Conservation (phyloP, 2,329 filamentous ascomycete species). For the Xylariaceae sp. region DNA sequence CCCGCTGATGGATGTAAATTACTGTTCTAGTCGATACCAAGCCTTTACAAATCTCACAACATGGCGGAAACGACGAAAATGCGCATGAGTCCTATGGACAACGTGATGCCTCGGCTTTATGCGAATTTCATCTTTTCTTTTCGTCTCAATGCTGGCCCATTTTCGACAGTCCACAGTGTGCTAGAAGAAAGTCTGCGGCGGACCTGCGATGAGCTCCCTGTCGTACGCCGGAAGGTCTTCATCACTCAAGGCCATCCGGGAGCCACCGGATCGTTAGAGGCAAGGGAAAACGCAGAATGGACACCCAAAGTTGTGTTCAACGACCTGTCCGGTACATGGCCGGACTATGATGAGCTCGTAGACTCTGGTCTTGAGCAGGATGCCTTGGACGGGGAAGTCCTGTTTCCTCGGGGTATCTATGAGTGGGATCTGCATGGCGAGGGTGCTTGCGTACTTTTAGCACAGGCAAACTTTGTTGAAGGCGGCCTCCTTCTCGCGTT, state of each 20-base stretch:
- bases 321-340: slow-evolving; percentile 2
- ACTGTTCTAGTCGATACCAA: too few species aligned
- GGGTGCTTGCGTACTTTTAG: neutral
- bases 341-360: slow-evolving; percentile 7
- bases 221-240: slow-evolving; percentile 3
- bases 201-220: slow-evolving; percentile 6
- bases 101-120: slow-evolving; percentile 11
- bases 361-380: slow-evolving; percentile 7
- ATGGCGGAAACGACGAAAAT: neutral
- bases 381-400: neutral
- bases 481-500: slow-evolving; percentile 9
- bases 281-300: slow-evolving; percentile 1
- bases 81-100: slow-evolving; percentile 12
- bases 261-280: neutral
- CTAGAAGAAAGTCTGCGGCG: slow-evolving; percentile 11
- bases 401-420: slow-evolving; percentile 5
- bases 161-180: neutral
- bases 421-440: neutral
- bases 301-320: slow-evolving; percentile 4
- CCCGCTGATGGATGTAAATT: too few species aligned
- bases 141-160: slow-evolving; percentile 7
- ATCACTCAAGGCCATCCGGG: neutral
- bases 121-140: slow-evolving; percentile 7
- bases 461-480: slow-evolving; percentile 9
- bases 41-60: too few species aligned